These are phyloP conservation scores for Haplosporangium gracile DNA, from an alignment of 192 early-diverging fungal species.

Conservation along the genomic window DNA sequence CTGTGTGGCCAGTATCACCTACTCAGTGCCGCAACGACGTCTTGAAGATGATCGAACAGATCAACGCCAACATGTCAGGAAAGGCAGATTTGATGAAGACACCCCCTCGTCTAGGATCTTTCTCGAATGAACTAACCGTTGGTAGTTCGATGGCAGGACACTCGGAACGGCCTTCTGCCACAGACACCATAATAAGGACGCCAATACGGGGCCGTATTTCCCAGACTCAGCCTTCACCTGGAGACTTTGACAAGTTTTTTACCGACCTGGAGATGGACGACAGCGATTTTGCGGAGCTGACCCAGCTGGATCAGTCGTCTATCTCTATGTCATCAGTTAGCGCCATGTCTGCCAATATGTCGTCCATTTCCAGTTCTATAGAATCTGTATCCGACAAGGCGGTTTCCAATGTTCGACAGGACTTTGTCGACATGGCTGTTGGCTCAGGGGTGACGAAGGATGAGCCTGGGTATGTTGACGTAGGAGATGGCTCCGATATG, in stretches of 20 bases:
- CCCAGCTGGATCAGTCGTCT: slow-evolving; percentile 22
- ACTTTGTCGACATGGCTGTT: slow-evolving; percentile 3
- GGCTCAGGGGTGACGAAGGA: neutral
- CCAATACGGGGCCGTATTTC: neutral
- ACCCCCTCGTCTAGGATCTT: neutral
- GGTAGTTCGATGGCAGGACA: neutral
- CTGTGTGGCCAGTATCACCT: neutral
- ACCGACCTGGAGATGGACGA: slow-evolving; percentile 40
- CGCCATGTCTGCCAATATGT: neutral
- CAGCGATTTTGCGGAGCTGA: slow-evolving; percentile 40
- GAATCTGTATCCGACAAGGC: neutral
- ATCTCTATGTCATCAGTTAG: neutral
- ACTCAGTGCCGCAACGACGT: slow-evolving; percentile 28
- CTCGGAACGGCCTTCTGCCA: neutral
- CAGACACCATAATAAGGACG: slow-evolving; percentile 5
- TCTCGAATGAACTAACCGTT: neutral
- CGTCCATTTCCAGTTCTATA: neutral
- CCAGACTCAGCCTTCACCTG: slow-evolving; percentile 6
- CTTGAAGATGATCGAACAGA: slow-evolving; percentile 46
- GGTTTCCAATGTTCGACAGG: neutral
- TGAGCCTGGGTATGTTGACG: neutral
- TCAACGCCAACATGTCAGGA: slow-evolving; percentile 31
- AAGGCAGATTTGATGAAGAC: neutral
- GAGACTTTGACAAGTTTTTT: slow-evolving; percentile 44
- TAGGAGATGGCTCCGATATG: neutral